Evolutionary conservation across 2,329 filamentous ascomycete species (phyloP), one percentile per base, ranked within the genome.

Genomic region (Talaromyces sp.): DNA sequence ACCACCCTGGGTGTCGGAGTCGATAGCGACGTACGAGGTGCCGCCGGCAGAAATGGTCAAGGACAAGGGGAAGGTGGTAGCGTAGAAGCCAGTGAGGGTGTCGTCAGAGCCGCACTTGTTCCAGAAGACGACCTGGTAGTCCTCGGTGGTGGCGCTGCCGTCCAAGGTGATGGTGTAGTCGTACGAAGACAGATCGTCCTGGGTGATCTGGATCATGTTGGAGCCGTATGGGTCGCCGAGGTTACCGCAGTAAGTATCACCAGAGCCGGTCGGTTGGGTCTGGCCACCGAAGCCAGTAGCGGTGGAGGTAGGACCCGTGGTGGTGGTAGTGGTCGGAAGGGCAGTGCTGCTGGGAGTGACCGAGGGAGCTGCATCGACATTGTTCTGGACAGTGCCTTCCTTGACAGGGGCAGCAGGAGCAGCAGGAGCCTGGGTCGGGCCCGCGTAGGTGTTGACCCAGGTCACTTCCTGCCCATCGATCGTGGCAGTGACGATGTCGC

Each of bases 81-180:
- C 72, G 61, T 66, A 70, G 65, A 66, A 76, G 64, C 75, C 75
- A 59, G 65, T 66, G 59, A 75, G 67, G 57, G 64, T 60, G 32
- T 67, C 67, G 52, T 68, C 59, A 46, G 73, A 71, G 17, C 71
- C 74, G 27, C 71, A 67, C 55, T 69, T 77, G 72, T 77, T 77
- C 74, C 74, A 77, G 71, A 77, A 71, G n/a, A 71, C 59, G 17
- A 76, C 65, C 51, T 65, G 71, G 70, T 70, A 75, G 63, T 66
- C 60, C n/a, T 75, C 69, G 14, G 53, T 59, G 63, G 72, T 62
- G 50, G 41, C 29, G 32, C 65, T 63, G 41, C 74, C 74, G 56
- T 69, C 64, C 56, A 77, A 66, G 29, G 70, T 65, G 46, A 71
- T 58, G 53, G 77, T 73, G 64, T 76, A 68, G 65, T 73, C 68